Conservation (phyloP, 441 rosid genomes). For the Bruguiera hainesii region DNA sequence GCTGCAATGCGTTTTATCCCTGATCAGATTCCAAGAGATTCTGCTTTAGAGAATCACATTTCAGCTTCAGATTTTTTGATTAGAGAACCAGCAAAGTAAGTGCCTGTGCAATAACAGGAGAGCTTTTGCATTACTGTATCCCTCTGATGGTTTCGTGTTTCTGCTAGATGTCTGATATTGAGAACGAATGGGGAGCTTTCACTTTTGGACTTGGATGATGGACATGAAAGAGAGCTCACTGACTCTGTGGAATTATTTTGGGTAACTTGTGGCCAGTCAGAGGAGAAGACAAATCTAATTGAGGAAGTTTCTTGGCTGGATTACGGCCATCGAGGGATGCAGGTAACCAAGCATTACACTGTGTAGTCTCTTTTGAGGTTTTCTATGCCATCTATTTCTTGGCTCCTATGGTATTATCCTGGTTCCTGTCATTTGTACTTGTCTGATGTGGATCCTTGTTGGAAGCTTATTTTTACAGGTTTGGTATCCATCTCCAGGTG, state of each 20-base stretch:
- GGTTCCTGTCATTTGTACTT: conserved; percentile 23
- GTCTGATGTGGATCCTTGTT: conserved; percentile 46
- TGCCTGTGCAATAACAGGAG: conserved; percentile 1
- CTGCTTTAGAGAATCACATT: conserved; percentile 37
- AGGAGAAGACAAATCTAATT: conserved; percentile 79
- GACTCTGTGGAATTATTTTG: conserved; percentile 97
- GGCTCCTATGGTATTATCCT: conserved; percentile 7
- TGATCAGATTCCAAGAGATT: conserved; percentile 67
- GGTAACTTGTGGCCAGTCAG: conserved; percentile 98
- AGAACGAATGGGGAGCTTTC: conserved; percentile 96
- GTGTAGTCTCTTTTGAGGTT: conserved; percentile 8
- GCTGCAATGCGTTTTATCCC: conserved; percentile 99
- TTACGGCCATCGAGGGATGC: conserved; percentile 99
- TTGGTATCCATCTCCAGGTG: conserved; percentile 97
- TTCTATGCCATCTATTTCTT: conserved; percentile 9
- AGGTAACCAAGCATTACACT: conserved; percentile 51
- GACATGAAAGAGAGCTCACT: conserved; percentile 94
- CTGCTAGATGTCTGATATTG: conserved; percentile 83
- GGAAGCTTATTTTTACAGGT: conserved; percentile 77
- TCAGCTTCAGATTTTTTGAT: conserved; percentile 47
- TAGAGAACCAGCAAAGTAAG: conserved; percentile 88
- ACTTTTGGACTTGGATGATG: conserved; percentile 96
- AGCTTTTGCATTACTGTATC: conserved; percentile 17
- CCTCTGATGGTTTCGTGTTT: conserved; percentile 26
- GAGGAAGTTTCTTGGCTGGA: conserved; percentile 99